A percentile compares a stretch with the other conserved stretches of the same genome.
Conservation (phyloP, 2,329 filamentous ascomycete genomes). For the Teratosphaeria epicoccoides region DNA sequence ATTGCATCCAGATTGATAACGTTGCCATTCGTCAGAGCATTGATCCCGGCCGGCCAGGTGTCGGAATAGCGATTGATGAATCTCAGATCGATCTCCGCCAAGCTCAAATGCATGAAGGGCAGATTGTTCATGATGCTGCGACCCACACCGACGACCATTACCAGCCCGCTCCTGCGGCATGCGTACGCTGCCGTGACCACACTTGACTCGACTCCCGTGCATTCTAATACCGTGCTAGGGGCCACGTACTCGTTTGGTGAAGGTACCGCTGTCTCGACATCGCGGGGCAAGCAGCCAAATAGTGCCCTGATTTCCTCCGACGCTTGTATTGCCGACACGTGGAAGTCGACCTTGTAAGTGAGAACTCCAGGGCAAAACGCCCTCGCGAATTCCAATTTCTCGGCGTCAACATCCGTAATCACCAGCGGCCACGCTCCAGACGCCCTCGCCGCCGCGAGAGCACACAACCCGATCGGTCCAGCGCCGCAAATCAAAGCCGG, state of each 20-base stretch:
- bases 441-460: constrained; percentile 45
- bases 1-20: constrained; percentile 51
- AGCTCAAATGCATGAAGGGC: constrained; percentile 28
- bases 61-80: constrained; percentile 63
- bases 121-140: constrained; percentile 25
- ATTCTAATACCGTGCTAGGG: constrained; percentile 24
- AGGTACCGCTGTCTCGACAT: constrained; percentile 4
- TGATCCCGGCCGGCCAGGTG: constrained; percentile 58
- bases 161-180: constrained; percentile 14
- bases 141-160: constrained; percentile 29
- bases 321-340: constrained; percentile 14
- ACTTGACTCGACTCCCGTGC: constrained; percentile 26
- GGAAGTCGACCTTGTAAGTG: constrained; percentile 17
- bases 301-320: constrained; percentile 14
- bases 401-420: constrained; percentile 71
- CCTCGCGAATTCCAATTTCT: constrained; percentile 67
- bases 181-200: constrained; percentile 20
- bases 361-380: constrained; percentile 42
- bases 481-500: constrained; percentile 49
- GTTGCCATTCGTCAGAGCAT: constrained; percentile 43
- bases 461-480: constrained; percentile 54
- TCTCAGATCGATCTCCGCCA: constrained; percentile 44
- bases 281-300: constrained; percentile 6
- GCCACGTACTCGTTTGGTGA: constrained; percentile 7
- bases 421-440: constrained; percentile 66